A percentile compares a stretch with the other conserved stretches of the same genome.
These are phyloP conservation scores for Iris pallida DNA, from an alignment of 116 monocot genomes.

Conservation along the genomic window DNA sequence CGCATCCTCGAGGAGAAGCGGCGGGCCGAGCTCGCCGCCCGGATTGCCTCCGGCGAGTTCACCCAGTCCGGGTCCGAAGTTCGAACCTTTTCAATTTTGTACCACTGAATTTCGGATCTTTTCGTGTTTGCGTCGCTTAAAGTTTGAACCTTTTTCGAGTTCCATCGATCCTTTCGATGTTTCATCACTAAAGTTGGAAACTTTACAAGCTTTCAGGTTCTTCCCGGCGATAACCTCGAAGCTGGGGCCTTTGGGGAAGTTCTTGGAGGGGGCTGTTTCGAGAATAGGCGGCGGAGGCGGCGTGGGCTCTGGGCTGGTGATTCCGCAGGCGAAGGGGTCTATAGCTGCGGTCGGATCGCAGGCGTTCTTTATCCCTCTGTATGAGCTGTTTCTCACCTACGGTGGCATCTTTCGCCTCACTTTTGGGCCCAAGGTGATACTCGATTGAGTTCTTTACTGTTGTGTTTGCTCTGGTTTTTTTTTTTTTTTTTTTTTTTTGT, in stretches of 20 bases:
- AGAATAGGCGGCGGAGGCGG: constrained; percentile 6
- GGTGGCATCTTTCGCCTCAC: constrained; percentile 91
- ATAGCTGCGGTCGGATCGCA: constrained; percentile 39
- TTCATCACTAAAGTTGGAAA: too few species aligned
- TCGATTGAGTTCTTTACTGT: neutral
- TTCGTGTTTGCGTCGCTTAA: neutral
- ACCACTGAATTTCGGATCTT: neutral
- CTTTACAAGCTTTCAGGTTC: constrained; percentile 21
- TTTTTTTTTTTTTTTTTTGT: neutral
- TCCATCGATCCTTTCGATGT: too few species aligned
- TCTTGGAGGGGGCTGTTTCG: constrained; percentile 31
- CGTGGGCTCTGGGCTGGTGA: constrained; percentile 20
- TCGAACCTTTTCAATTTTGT: neutral
- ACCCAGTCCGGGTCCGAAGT: constrained; percentile 44
- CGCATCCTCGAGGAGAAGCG: constrained; percentile 56
- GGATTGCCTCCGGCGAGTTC: constrained; percentile 87
- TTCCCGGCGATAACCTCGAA: constrained; percentile 22
- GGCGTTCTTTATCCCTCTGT: constrained; percentile 82
- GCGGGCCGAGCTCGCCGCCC: constrained; percentile 57
- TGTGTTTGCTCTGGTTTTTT: neutral
- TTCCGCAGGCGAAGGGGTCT: constrained; percentile 74
- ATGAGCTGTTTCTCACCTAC: constrained; percentile 73
- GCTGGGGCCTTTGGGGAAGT: constrained; percentile 39
- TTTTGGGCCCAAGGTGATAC: constrained; percentile 80
- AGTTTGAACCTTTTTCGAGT: too few species aligned